Percentiles rank a stretch among this genome's conserved stretches.
phyloP scores from a whole-genome alignment of 371 early-diverging fungal species.

The Rhizomucor miehei region DNA sequence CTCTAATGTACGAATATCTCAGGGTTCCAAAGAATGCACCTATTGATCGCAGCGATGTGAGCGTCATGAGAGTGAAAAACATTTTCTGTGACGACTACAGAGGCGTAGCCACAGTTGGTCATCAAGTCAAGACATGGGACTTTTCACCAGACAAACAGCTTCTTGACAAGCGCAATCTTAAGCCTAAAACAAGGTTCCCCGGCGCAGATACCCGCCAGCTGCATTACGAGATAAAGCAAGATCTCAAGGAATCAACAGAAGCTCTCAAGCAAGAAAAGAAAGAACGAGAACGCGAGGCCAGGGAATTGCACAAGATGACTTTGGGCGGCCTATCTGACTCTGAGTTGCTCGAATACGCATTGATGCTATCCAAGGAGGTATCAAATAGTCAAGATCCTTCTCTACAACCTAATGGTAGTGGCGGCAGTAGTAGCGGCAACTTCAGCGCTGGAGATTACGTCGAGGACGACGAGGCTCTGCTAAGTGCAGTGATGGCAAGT shows the following conservation, averaged over 20 bases:
- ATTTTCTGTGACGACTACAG: conserved; percentile 44
- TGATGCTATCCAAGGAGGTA: conserved; percentile 45
- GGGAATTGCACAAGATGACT: conserved; percentile 26
- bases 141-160: conserved; percentile 41
- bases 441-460: conserved; percentile 13
- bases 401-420: neutral
- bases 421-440: conserved; percentile 3
- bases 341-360: conserved; percentile 47
- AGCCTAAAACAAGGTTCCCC: conserved; percentile 19
- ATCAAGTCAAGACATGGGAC: conserved; percentile 36
- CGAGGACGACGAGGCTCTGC: conserved; percentile 39
- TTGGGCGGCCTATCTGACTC: conserved; percentile 43
- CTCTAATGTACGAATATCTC: conserved; percentile 7
- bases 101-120: conserved; percentile 45
- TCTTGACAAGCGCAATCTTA: conserved; percentile 19
- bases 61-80: conserved; percentile 39
- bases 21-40: conserved; percentile 39
- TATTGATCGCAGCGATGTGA: conserved; percentile 33
- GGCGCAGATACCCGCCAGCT: conserved; percentile 17
- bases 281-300: conserved; percentile 25
- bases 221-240: conserved; percentile 38
- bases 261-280: conserved; percentile 28
- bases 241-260: conserved; percentile 35
- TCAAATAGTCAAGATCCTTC: neutral
- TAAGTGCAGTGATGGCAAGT: conserved; percentile 46